A percentile compares a stretch with the other conserved stretches of the same genome.
Evolutionary conservation across 2,329 filamentous ascomycete species (phyloP).

Genomic region (Pseudofabraea citricarpa): DNA sequence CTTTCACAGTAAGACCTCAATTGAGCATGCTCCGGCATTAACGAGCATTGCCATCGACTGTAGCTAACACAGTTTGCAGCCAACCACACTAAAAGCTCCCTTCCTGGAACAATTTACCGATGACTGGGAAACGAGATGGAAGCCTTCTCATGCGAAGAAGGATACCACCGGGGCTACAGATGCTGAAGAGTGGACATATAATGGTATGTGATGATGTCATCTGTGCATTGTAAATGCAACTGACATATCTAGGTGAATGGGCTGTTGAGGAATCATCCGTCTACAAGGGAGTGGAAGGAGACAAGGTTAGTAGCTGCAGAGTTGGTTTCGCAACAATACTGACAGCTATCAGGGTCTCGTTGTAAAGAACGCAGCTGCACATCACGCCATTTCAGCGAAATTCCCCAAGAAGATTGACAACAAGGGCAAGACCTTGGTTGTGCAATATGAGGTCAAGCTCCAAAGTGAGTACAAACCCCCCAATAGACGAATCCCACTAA

Average conservation of each 20-base stretch:
- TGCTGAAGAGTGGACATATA: conserved; percentile 91
- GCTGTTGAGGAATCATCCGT: conserved; percentile 88
- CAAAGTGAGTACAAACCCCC: conserved; percentile 65
- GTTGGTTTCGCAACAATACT: too few relatives aligned
- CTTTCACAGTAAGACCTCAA: conserved; percentile 17
- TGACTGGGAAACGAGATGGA: conserved; percentile 92
- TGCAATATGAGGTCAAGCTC: conserved; percentile 99
- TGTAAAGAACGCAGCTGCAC: conserved; percentile 94
- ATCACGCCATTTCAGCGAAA: conserved; percentile 99
- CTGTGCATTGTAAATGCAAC: too few relatives aligned
- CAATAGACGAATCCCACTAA: conserved; percentile 25
- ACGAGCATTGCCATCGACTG: conserved; percentile 5
- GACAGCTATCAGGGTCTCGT: too few relatives aligned
- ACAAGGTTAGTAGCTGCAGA: too few relatives aligned
- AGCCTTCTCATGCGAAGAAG: conserved; percentile 95
- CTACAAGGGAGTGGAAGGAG: conserved; percentile 87
- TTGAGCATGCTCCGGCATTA: conserved; percentile 3
- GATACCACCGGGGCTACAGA: conserved; percentile 66
- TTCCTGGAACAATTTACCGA: conserved; percentile 99
- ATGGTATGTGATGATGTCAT: too few relatives aligned
- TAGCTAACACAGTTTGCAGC: conserved; percentile 48
- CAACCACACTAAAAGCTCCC: conserved; percentile 80
- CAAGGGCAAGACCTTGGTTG: conserved; percentile 94
- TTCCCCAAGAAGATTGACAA: conserved; percentile 95
- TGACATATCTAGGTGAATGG: conserved; percentile 98